phyloP scores from a whole-genome alignment of 1,139 yeast genomes.

The Pichia sp. region DNA sequence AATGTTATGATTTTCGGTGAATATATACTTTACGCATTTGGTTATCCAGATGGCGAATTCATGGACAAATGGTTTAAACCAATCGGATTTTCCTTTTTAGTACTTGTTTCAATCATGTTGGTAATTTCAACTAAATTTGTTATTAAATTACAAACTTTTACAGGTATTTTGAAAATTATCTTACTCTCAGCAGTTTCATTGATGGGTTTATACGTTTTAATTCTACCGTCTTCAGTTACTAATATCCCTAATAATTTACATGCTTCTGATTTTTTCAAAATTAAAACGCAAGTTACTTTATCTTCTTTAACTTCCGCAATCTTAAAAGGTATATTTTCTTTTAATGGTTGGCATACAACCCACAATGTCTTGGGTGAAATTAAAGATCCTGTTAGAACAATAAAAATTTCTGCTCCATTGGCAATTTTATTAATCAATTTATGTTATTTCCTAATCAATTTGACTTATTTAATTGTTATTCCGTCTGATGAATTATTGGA shows the following conservation, averaged over 20 bases:
- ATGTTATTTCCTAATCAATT: conserved; percentile 44
- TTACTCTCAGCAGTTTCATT: conserved; percentile 40
- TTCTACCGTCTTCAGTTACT: conserved; percentile 37
- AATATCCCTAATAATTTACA: conserved; percentile 29
- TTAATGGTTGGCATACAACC: conserved; percentile 56
- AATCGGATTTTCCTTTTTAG: conserved; percentile 40
- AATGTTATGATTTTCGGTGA: conserved; percentile 69
- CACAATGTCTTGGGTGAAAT: conserved; percentile 55
- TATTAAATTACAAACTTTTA: conserved; percentile 41
- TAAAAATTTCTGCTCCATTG: conserved; percentile 50
- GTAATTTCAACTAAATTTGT: conserved; percentile 48
- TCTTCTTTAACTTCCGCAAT: conserved; percentile 45
- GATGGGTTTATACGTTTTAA: conserved; percentile 44
- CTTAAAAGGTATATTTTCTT: conserved; percentile 49
- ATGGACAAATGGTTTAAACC: conserved; percentile 31
- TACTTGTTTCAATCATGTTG: conserved; percentile 38
- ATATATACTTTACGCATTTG: conserved; percentile 40
- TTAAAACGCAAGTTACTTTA: conserved; percentile 33
- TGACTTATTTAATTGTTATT: conserved; percentile 49
- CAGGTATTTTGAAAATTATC: conserved; percentile 45
- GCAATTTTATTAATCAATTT: conserved; percentile 41
- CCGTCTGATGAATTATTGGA: conserved; percentile 42
- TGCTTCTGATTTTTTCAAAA: conserved; percentile 22
- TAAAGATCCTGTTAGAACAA: conserved; percentile 47
- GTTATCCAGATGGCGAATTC: conserved; percentile 18